Evolutionary conservation across 352 stramenopile genomes (phyloP), one percentile per base, ranked within the genome.

Genomic region (Phytopythium oedochilum): DNA sequence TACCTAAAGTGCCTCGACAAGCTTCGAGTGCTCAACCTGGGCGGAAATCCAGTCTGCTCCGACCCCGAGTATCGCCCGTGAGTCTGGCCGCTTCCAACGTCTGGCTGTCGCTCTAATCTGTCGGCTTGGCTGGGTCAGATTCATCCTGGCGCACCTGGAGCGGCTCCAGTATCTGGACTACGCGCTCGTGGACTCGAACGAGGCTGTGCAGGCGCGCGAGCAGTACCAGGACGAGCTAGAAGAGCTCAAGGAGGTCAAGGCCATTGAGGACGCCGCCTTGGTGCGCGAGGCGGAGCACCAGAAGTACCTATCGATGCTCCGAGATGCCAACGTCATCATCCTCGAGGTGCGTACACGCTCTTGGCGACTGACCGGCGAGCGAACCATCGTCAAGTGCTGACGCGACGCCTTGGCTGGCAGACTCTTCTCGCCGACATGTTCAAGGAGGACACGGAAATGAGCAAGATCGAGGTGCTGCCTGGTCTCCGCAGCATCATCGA

Each of bases 81-180:
- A 55, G 73, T 70, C n/a, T 35, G 17, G 22, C 32, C 25, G 0
- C 23, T 28, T 25, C 14, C n/a, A n/a, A n/a, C n/a, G 14, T 15
- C 3, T 29, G 11, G 12, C 15, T 12, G 3, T 20, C n/a, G 20
- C 22, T 18, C 23, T 34, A 10, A 18, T 17, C 12, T 42, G 25
- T 12, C 25, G 32, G 18, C 57, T 46, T 46, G 40, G 0, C 4
- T 10, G 22, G 7, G 38, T 20, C 34, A 90, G 79, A 23, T 96
- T 92, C 54, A 61, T 97, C 1, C 73, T 98, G 29, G 92, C 91
- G 5, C 94, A 97, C 62, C 66, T 98, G 40, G 88, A 97, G 45
- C 92, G 86, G 35, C 78, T 98, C 15, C 92, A 94, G 56, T 98
- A 97, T 69, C 59, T 98, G 15, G 93, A 98, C 61, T 98, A 98